phyloP scores from a whole-genome alignment of 2,329 filamentous ascomycete species.

The Ascochyta viciae-villosae region DNA sequence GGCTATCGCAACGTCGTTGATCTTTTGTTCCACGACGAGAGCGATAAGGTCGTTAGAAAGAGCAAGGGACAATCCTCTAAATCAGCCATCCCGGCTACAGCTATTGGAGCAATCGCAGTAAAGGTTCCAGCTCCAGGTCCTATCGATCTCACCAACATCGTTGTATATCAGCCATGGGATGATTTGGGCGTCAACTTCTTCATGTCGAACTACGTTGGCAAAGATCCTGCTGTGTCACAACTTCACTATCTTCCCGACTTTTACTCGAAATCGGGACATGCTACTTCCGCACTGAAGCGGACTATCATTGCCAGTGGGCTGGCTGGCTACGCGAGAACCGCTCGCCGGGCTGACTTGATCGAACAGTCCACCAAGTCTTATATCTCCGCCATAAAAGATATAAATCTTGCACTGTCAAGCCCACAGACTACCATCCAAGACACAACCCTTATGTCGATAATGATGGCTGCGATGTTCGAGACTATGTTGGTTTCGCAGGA shows the following conservation, averaged over 20 bases:
- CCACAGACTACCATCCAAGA: constrained; percentile 22
- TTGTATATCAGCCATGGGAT: constrained; percentile 33
- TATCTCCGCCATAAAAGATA: constrained; percentile 27
- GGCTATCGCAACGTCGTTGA: constrained; percentile 38
- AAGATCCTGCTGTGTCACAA: constrained; percentile 28
- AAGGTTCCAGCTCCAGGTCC: constrained; percentile 1
- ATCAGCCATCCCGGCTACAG: neutral
- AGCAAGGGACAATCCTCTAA: constrained; percentile 9
- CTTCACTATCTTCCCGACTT: constrained; percentile 35
- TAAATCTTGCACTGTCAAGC: constrained; percentile 30
- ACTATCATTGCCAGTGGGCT: constrained; percentile 35
- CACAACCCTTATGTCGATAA: constrained; percentile 32
- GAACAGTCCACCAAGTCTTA: constrained; percentile 29
- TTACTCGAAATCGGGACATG: constrained; percentile 25
- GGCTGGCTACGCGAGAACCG: constrained; percentile 31
- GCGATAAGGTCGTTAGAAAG: constrained; percentile 27
- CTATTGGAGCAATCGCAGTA: neutral
- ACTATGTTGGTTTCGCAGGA: constrained; percentile 27
- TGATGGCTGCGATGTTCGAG: constrained; percentile 40
- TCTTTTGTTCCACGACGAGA: constrained; percentile 42
- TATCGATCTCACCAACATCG: constrained; percentile 25
- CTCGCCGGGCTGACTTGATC: constrained; percentile 23
- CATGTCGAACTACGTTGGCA: constrained; percentile 37
- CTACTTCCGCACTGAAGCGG: constrained; percentile 23
- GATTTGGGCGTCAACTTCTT: constrained; percentile 40